A percentile compares a stretch with the other conserved stretches of the same genome.
phyloP scores from a whole-genome alignment of 257 asterid species.

The Agastache rugosa region DNA sequence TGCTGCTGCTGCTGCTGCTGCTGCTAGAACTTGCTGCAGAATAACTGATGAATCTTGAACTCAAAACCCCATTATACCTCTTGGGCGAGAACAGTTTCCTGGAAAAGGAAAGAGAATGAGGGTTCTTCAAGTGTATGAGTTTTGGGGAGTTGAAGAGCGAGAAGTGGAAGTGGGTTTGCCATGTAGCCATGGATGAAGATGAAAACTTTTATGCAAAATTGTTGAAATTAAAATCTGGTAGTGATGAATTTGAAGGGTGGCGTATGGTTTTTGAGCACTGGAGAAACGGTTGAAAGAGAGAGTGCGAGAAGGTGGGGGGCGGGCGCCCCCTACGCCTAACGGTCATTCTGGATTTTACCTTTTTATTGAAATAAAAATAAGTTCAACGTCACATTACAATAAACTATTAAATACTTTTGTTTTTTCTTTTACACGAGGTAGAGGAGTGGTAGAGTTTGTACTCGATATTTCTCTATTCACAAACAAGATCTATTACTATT shows the following conservation, averaged over 20 bases:
- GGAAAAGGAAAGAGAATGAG: slow-evolving; percentile 52
- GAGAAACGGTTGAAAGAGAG: slow-evolving; percentile 34
- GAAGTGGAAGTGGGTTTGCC: slow-evolving; percentile 48
- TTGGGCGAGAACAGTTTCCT: slow-evolving; percentile 40
- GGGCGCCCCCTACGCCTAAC: slow-evolving; percentile 35
- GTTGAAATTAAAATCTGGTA: not conserved
- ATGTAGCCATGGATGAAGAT: slow-evolving; percentile 59
- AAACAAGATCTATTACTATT: no score
- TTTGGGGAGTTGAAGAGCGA: slow-evolving; percentile 49
- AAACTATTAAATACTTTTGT: no score
- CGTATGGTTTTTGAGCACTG: slow-evolving; percentile 28
- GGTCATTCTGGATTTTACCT: slow-evolving; percentile 32
- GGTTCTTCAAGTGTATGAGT: slow-evolving; percentile 54
- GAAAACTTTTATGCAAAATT: not conserved
- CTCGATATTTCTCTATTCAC: no score
- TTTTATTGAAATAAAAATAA: no score
- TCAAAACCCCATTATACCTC: slow-evolving; percentile 46
- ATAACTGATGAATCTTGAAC: slow-evolving; percentile 38
- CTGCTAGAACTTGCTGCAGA: slow-evolving; percentile 40
- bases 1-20: not conserved
- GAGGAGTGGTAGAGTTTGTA: no score
- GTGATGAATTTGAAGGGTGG: not conserved
- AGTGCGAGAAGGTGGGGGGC: slow-evolving; percentile 37
- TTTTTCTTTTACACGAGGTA: no score
- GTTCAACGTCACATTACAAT: no score